A percentile compares a stretch with the other conserved stretches of the same genome.
Conservation (phyloP, 129 eudicot species). For the Lactuca saligna region DNA sequence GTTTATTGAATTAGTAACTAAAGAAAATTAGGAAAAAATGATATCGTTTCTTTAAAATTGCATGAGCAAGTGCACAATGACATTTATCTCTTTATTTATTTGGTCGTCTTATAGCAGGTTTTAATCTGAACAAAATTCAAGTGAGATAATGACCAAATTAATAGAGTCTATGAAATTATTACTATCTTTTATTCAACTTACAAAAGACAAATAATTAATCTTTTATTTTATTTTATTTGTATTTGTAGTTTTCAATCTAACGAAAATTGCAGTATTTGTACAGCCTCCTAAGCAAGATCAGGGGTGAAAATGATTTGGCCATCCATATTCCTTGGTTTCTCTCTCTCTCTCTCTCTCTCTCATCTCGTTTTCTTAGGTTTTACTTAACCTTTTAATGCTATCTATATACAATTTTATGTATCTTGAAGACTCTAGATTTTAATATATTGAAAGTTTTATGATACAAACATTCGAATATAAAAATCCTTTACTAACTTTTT, state of each 20-base stretch:
- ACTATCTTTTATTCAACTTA: background rate
- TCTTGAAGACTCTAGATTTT: background rate
- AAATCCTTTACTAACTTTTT: constrained; percentile 15
- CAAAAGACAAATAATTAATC: background rate
- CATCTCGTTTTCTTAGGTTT: background rate
- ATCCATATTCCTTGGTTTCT: constrained; percentile 48
- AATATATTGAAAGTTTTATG: no score
- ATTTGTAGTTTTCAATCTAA: constrained; percentile 15
- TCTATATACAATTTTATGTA: no score
- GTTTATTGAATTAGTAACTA: no score
- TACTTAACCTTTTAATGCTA: no score
- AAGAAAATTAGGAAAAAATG: background rate
- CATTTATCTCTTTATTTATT: background rate
- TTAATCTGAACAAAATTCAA: background rate
- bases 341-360: no score
- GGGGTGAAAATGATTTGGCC: constrained; percentile 64
- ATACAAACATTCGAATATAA: constrained; percentile 1
- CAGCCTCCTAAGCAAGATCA: constrained; percentile 59
- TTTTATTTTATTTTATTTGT: constrained; percentile 12
- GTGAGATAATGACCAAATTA: background rate
- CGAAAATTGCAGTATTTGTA: constrained; percentile 53
- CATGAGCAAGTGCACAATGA: background rate
- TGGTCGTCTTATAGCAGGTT: background rate
- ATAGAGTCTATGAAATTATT: background rate
- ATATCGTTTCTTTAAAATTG: background rate